Evolutionary conservation across 495 filamentous ascomycete genomes (phyloP), one percentile per base, ranked within the genome.

Genomic region (Astrocystis sublimbata): DNA sequence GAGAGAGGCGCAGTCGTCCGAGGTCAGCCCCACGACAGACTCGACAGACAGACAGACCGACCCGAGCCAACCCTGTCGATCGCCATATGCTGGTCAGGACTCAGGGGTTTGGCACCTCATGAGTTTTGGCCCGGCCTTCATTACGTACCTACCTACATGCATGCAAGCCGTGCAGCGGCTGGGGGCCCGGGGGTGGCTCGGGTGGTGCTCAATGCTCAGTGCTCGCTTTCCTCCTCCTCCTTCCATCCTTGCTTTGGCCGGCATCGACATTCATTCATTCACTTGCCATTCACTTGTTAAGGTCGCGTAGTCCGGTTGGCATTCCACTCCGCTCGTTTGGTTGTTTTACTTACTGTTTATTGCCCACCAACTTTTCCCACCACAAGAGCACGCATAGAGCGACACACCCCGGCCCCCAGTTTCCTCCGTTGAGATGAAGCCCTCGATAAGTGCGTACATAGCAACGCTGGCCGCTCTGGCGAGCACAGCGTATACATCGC

Each of bases 381-480:
- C 33, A 52, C 26, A 52, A 35, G 30, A 9, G n/a, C 31, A 52
- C 49, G 4, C 33, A 42, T 28, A 57, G 9, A 33, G 4, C 3
- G 17, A 31, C 23, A 33, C 23, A 9, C 19, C 4, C 12, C 15
- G 17, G 3, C 21, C 23, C 13, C 43, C n/a, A 24, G 19, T 41
- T 26, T 50, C 31, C n/a, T 66, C 58, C 64, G 54, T 43, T 55
- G 60, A 62, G 33, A 74, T 74, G 68, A 26, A 67, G 43, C 58
- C 65, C 58, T 71, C 71, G 46, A 56, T 71, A 63, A 60, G 43
- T 24, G 62, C 62, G 54, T 58, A 58, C 54, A 46, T 69, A 23
- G 56, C 68, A 23, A 43, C 56, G 15, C 42, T 55, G 36, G 68
- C 67, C 6, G 66, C 68, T 28, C 64, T 74, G 38, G 49, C 54